Percentiles rank a stretch among this genome's conserved stretches.
These are phyloP conservation scores for Quillaja saponaria DNA, from an alignment of 306 rosid genomes.

Conservation along the genomic window DNA sequence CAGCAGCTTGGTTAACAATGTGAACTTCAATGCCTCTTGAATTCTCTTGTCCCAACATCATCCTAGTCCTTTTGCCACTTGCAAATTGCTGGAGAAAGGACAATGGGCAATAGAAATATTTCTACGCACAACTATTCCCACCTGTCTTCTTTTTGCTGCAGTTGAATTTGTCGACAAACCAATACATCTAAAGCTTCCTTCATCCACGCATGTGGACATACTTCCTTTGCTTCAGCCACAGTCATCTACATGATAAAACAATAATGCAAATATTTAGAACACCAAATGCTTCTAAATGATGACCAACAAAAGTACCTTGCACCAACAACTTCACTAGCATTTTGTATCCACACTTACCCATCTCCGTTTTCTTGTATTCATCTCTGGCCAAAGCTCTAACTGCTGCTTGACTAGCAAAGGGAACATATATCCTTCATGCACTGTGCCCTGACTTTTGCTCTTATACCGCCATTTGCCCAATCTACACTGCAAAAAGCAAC, in stretches of 20 bases:
- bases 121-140: conserved; percentile 33
- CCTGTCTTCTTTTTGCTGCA: conserved; percentile 14
- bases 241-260: conserved; percentile 57
- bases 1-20: conserved; percentile 14
- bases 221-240: conserved; percentile 74
- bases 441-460: conserved; percentile 68
- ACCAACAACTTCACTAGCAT: background rate
- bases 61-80: conserved; percentile 24
- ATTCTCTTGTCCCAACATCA: conserved; percentile 23
- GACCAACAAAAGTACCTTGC: conserved; percentile 9
- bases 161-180: conserved; percentile 43
- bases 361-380: conserved; percentile 54
- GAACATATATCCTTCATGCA: conserved; percentile 78
- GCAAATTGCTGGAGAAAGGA: conserved; percentile 29
- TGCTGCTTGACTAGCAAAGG: conserved; percentile 67
- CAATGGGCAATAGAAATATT: background rate
- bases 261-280: conserved; percentile 36
- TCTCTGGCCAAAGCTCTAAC: conserved; percentile 81
- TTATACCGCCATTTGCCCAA: conserved; percentile 75
- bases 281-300: conserved; percentile 7
- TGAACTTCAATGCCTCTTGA: background rate
- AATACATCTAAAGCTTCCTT: conserved; percentile 72
- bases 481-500: conserved; percentile 44
- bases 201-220: conserved; percentile 89
- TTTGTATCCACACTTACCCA: conserved; percentile 60